Percentiles rank a stretch among this genome's conserved stretches.
Conservation (phyloP, 306 rosid genomes). For the Sechiopsis laciniata region DNA sequence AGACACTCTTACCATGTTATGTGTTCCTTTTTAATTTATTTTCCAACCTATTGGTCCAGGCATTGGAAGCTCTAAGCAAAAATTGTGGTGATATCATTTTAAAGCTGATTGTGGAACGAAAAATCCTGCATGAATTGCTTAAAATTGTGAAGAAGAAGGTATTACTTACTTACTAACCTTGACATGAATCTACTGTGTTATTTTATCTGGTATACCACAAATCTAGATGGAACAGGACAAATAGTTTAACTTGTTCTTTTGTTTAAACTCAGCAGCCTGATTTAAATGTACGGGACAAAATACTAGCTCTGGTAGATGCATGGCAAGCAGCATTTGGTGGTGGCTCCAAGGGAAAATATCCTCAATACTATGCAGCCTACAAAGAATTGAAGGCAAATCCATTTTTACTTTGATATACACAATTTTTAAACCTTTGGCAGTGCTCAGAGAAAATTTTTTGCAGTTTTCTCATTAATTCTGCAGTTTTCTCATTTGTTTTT, state of each 20-base stretch:
- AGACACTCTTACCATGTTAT: not conserved
- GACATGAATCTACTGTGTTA: not conserved
- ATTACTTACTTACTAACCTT: not conserved
- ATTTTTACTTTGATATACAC: not conserved
- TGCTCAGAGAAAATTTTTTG: not conserved
- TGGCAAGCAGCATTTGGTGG: conserved; percentile 99
- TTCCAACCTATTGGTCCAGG: conserved; percentile 39
- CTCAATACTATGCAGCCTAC: conserved; percentile 80
- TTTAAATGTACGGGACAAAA: conserved; percentile 81
- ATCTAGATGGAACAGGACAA: not conserved
- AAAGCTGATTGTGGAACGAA: conserved; percentile 73
- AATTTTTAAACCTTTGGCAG: not conserved
- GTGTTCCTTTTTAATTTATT: not conserved
- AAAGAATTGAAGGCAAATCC: conserved; percentile 62
- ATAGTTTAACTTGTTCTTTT: conserved; percentile 7
- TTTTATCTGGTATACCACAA: not conserved
- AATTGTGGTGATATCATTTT: conserved; percentile 78
- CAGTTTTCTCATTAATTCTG: not conserved
- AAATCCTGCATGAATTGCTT: conserved; percentile 84
- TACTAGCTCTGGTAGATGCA: conserved; percentile 66
- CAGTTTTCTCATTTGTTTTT: not conserved
- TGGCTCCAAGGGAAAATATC: conserved; percentile 59
- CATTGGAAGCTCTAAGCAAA: conserved; percentile 81
- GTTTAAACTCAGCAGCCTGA: conserved; percentile 60
- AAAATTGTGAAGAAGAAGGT: conserved; percentile 97